A percentile compares a stretch with the other conserved stretches of the same genome.
Evolutionary conservation across 169 alveolate genomes (phyloP).

Genomic region (Babesia ovis): DNA sequence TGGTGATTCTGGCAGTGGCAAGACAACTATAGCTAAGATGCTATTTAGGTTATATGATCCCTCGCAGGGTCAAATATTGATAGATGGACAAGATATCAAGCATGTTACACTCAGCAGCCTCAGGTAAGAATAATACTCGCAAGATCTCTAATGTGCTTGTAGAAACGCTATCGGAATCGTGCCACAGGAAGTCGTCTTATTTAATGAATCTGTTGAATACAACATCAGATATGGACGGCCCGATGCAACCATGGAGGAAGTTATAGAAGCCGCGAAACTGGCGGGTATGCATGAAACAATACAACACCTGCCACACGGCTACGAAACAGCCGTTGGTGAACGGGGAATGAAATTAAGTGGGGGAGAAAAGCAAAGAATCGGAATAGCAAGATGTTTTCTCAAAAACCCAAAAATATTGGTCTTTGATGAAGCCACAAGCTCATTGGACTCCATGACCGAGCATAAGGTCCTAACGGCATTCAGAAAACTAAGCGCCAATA

Average conservation of each 20-base stretch:
- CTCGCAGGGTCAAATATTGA: slow-evolving; percentile 78
- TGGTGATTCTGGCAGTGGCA: slow-evolving; percentile 95
- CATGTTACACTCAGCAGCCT: slow-evolving; percentile 77
- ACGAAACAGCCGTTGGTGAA: slow-evolving; percentile 86
- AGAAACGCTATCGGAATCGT: slow-evolving; percentile 85
- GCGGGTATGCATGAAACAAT: slow-evolving; percentile 71
- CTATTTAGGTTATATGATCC: slow-evolving; percentile 91
- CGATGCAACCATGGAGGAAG: slow-evolving; percentile 77
- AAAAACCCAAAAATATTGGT: slow-evolving; percentile 85
- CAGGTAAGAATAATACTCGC: slow-evolving; percentile 42
- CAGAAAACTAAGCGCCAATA: slow-evolving; percentile 68
- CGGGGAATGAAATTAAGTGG: slow-evolving; percentile 84
- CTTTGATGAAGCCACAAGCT: slow-evolving; percentile 96
- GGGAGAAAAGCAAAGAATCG: slow-evolving; percentile 87
- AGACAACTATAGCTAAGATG: slow-evolving; percentile 89
- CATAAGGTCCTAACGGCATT: slow-evolving; percentile 62
- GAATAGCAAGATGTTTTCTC: slow-evolving; percentile 87
- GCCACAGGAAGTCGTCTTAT: slow-evolving; percentile 91
- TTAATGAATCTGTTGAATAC: slow-evolving; percentile 86
- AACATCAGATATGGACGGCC: slow-evolving; percentile 88
- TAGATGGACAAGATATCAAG: slow-evolving; percentile 86
- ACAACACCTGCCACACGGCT: slow-evolving; percentile 67
- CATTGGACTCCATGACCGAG: slow-evolving; percentile 87
- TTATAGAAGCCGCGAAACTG: slow-evolving; percentile 62
- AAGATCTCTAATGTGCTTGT: slow-evolving; percentile 2